Evolutionary conservation across 768 basidiomycete species (phyloP), one percentile per base, ranked within the genome.

Genomic region (Kwoniella dejecticola): DNA sequence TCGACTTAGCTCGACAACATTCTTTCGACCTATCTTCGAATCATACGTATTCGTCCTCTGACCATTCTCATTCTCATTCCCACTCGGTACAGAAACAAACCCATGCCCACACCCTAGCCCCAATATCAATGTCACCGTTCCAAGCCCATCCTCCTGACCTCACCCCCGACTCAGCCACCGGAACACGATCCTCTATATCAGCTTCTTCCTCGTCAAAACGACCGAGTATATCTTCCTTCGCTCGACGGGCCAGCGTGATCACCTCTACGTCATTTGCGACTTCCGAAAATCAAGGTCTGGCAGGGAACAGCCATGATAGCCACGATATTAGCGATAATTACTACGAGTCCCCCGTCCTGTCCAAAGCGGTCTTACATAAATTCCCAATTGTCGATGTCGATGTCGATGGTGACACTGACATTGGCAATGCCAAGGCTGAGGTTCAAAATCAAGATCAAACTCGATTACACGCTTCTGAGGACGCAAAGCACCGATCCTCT

Each of bases 41-140:
- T 40, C 1, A 42, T 52, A 29, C 60, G 36, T 23, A 54, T 52
- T 10, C 41, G 49, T 54, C 60, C 7, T 50, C 45, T 21, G 41
- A 42, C 13, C 19, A 47, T 23, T 62, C n/a, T n/a, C n/a, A n/a
- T n/a, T n/a, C n/a, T n/a, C n/a, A n/a, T n/a, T n/a, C n/a, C n/a
- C n/a, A n/a, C n/a, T n/a, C 60, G 5, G 30, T 38, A n/a, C 52
- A 62, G 10, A 53, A 53, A 4, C 60, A 62, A 17, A 31, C 41
- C 0, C 60, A 54, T 23, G 60, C 60, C 23, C 60, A 62, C 24
- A 31, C 41, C 0, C 60, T 62, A 24, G 60, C 60, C 23, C 60
- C 60, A 26, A 48, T 62, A 23, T 54, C 60, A 6, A 55, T 55
- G 45, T 62, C 60, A 4, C 60, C 60, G 21, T 62, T 62, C 46